Base-by-base conservation (phyloP, 202 grass and related monocot species). In the Zoysia matrella region DNA sequence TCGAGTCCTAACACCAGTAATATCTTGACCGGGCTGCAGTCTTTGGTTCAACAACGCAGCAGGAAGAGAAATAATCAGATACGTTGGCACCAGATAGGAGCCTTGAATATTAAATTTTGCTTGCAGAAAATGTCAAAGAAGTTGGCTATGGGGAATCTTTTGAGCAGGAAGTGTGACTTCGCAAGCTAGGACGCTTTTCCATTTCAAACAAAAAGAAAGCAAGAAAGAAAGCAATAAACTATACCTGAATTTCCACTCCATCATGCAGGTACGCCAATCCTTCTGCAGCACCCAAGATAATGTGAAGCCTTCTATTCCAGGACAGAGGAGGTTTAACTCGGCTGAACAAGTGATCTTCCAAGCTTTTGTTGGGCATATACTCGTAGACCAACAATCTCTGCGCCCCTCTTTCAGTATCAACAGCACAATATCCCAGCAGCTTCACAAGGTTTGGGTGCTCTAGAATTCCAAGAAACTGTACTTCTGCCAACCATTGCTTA, bases 401-500 rank as follows among this genome's bases (percentile, higher is more conserved):
- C 13, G 84, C 60, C 30, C 90, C 95, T 58, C 86, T 91, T 86
- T 95, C 89, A 47, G 45, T 72, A 74, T 98, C 95, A 78, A 82
- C 85, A 61, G 92, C 88, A 64, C 95, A 98, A 78, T 93, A 98
- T 69, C 95, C 92, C 50, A 95, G 71, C 11, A 95, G 83, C 42
- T 95, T 98, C 14, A 98, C 95, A 79, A 98, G 92, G 88, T 98
- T 98, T 66, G 90, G 95, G 51, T 98, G 95, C 66, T 98, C 95
- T 70, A 98, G 84, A 74, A 98, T 90, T 4, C 88, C 92, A n/a
- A n/a, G n/a, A n/a, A n/a, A n/a, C n/a, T n/a, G n/a, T n/a, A n/a
- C n/a, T n/a, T n/a, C n/a, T n/a, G n/a, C n/a, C n/a, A n/a, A n/a
- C n/a, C n/a, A n/a, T n/a, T n/a, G n/a, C n/a, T n/a, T n/a, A n/a